Percentiles rank a stretch among this genome's conserved stretches.
Conservation (phyloP, 306 rosid species). For the Cucumis sativus region DNA sequence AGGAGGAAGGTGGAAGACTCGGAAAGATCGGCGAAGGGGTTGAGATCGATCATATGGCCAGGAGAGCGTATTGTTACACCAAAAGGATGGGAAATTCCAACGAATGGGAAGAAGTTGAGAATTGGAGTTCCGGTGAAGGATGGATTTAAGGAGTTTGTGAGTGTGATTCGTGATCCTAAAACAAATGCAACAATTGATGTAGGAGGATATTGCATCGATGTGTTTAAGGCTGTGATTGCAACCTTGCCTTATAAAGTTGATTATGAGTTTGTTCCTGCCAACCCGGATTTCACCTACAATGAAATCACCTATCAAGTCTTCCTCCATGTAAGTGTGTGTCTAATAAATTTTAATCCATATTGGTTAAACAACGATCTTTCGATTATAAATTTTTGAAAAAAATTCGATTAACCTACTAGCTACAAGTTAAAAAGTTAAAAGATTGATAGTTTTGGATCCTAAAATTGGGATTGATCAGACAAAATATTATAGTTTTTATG, state of each 20-base stretch:
- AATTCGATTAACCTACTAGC: too few species aligned
- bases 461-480: too few species aligned
- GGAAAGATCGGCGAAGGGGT: background rate
- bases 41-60: conserved; percentile 20
- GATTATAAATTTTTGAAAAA: too few species aligned
- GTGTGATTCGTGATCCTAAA: background rate
- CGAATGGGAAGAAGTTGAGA: conserved; percentile 9
- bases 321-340: conserved; percentile 10
- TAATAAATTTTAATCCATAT: too few species aligned
- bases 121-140: conserved; percentile 25
- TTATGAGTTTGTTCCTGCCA: conserved; percentile 18
- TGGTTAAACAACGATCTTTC: too few species aligned
- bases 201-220: conserved; percentile 17
- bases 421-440: too few species aligned
- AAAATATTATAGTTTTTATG: too few species aligned
- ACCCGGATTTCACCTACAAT: conserved; percentile 3
- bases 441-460: too few species aligned
- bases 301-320: conserved; percentile 14
- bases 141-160: conserved; percentile 15
- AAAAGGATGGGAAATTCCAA: conserved; percentile 24
- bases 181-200: background rate
- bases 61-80: conserved; percentile 19
- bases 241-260: conserved; percentile 13
- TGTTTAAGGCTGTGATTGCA: conserved; percentile 13
- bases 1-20: background rate